phyloP scores from a whole-genome alignment of 805 yeast genomes.

The Metschnikowia lunata region DNA sequence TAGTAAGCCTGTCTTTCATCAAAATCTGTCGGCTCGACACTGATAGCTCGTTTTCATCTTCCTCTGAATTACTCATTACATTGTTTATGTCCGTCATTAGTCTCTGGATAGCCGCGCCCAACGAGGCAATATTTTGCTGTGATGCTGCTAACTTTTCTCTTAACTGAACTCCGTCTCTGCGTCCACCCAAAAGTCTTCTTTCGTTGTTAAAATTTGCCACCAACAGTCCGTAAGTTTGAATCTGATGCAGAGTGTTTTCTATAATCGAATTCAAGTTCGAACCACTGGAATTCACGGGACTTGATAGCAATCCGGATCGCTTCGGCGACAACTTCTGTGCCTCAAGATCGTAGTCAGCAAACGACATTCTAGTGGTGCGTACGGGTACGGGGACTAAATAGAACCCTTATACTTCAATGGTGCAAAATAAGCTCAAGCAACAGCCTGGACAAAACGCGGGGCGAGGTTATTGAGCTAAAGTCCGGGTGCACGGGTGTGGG shows the following conservation, averaged over 20 bases:
- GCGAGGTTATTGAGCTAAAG: not conserved
- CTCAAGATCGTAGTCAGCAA: constrained; percentile 50
- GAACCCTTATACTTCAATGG: no score
- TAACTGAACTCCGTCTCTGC: constrained; percentile 40
- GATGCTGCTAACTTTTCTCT: constrained; percentile 33
- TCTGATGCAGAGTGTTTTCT: constrained; percentile 33
- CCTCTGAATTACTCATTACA: constrained; percentile 19
- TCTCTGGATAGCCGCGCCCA: constrained; percentile 30
- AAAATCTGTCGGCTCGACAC: constrained; percentile 39
- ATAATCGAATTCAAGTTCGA: constrained; percentile 34
- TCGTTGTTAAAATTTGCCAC: constrained; percentile 48
- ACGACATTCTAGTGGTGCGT: constrained; percentile 38
- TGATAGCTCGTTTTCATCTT: constrained; percentile 18
- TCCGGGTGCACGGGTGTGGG: not conserved
- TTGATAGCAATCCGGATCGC: not conserved
- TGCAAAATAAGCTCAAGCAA: no score
- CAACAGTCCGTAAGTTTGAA: constrained; percentile 45
- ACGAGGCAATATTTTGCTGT: constrained; percentile 26
- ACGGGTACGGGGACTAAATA: no score
- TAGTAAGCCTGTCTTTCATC: constrained; percentile 48
- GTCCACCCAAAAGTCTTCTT: constrained; percentile 49
- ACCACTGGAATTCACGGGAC: not conserved
- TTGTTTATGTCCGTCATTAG: constrained; percentile 29
- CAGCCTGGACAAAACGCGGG: not conserved
- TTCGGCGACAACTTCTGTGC: constrained; percentile 33